Base-by-base conservation (phyloP, 2,329 filamentous ascomycete species). In the Fusarium subglutinans region DNA sequence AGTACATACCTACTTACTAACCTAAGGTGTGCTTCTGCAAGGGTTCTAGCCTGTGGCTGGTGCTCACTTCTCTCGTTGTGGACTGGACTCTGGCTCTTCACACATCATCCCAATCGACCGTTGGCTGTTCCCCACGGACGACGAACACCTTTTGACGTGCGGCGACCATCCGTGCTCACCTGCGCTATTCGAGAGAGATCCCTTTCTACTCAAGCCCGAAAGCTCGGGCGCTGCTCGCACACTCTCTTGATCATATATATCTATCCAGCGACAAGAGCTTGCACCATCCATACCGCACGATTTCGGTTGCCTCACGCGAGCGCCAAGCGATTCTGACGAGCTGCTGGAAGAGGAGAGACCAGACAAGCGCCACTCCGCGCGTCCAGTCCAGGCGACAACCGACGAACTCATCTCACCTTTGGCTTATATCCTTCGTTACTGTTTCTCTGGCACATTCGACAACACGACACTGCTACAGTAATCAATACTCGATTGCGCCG, bases 131-230 rank as follows among this genome's bases (percentile, higher is more conserved):
- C 64, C 72, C 70, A 70, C 73, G 69, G 65, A 75, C 70, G 65
- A 73, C 70, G 63, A 73, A 76, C 71, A 71, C 68, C 67, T 65
- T 57, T 76, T 73, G 75, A 77, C 76, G 74, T 76, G 74, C 75
- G 71, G 75, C 76, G 68, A 69, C 75, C 61, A 77, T 70, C 69
- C 66, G 74, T 77, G 69, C 72, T 77, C 64, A 66, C 63, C 73
- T 67, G 74, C 76, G 75, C 76, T 62, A 77, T 76, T 73, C 74
- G 66, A 78, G 71, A 77, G 73, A 68, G 76, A 69, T 69, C 56
- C 62, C 76, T 70, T 74, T 48, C 58, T 50, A 69, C 56, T 51
- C 48, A 68, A 69, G 71, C 73, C 73, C 75, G 76, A 72, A 78
- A 76, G 76, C 76, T 76, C 77, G 77, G 76, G 75, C 72, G 58